Evolutionary conservation across 2,329 filamentous ascomycete genomes (phyloP), one percentile per base, ranked within the genome.

Genomic region (Beauveria rudraprayagi): DNA sequence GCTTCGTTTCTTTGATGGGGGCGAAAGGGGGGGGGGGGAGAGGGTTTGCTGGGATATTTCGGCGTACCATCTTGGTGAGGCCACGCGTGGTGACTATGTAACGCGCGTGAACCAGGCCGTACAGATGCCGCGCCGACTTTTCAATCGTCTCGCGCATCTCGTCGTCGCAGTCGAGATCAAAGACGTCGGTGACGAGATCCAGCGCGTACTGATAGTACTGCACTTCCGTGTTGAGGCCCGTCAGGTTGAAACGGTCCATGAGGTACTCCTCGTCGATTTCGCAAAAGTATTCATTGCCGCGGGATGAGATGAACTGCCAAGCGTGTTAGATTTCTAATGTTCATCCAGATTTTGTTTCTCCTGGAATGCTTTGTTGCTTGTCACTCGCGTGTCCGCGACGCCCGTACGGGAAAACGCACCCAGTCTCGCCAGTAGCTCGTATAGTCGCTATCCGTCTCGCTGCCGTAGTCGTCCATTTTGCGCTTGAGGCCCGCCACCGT

Each of bases 351-450:
- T 37, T 14, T 4, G 1, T 16, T 16, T 6, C 11, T 37, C 34
- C 16, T 16, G 5, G 34, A 34, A 11, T 34, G 34, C 11, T 37
- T 16, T 16, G 34, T 37, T 37, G 34, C 34, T 37, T 37, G 34
- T 37, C 34, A 16, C 16, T 37, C 11, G 34, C 34, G 34, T 6
- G 34, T 37, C 34, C 34, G 34, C 34, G 43, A 19, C 50, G 50
- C 37, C 16, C 24, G 17, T 19, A 3, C 41, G 17, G 52, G 37
- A 44, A 65, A 62, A 60, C 91, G 79, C 81, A 97, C 94, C 94
- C 94, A 99, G 78, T 99, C 94, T 75, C 93, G 83, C 94, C 94
- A 99, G 76, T 97, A 99, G 77, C 92, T 97, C 54, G 94, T 97
- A 75, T 97, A 99, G 78, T 99, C 94, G 76, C 92, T 97, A 73